Evolutionary conservation across 805 yeast genomes (phyloP).

Genomic region (Jamesozyma rosinii): DNA sequence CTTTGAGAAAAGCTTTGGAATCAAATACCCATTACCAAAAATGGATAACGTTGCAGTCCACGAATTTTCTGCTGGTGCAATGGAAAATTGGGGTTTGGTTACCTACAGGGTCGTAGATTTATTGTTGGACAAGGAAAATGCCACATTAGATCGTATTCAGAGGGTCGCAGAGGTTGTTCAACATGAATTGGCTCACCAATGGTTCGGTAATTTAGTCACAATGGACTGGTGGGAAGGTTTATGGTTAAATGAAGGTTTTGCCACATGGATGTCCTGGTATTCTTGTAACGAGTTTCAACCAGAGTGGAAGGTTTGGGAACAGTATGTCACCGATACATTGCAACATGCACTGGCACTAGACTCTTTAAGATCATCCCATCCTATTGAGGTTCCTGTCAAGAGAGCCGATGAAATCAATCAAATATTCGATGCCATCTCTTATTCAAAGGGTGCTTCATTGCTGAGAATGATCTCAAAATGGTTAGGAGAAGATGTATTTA

Average conservation of each 20-base stretch:
- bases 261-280: slow-evolving; percentile 87
- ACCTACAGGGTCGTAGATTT: slow-evolving; percentile 73
- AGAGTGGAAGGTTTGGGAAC: slow-evolving; percentile 82
- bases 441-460: slow-evolving; percentile 70
- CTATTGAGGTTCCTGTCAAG: slow-evolving; percentile 74
- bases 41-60: slow-evolving; percentile 76
- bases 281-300: slow-evolving; percentile 70
- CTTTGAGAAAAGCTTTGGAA: slow-evolving; percentile 64
- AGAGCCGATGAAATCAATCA: slow-evolving; percentile 74
- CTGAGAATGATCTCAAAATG: slow-evolving; percentile 72
- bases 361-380: slow-evolving; percentile 74
- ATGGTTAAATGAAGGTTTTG: slow-evolving; percentile 85
- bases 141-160: slow-evolving; percentile 54
- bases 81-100: slow-evolving; percentile 80
- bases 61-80: slow-evolving; percentile 80
- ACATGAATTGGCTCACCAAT: slow-evolving; percentile 86
- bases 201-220: slow-evolving; percentile 85
- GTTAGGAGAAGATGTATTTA: slow-evolving; percentile 69
- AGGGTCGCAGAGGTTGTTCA: slow-evolving; percentile 80
- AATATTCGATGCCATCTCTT: slow-evolving; percentile 77
- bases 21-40: slow-evolving; percentile 71
- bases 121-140: slow-evolving; percentile 59
- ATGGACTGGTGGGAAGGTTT: slow-evolving; percentile 92
- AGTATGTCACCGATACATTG: slow-evolving; percentile 67
- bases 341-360: slow-evolving; percentile 70